These are phyloP conservation scores for Carex littledalei DNA, from an alignment of 176 grass and related monocot species.

Conservation along the genomic window DNA sequence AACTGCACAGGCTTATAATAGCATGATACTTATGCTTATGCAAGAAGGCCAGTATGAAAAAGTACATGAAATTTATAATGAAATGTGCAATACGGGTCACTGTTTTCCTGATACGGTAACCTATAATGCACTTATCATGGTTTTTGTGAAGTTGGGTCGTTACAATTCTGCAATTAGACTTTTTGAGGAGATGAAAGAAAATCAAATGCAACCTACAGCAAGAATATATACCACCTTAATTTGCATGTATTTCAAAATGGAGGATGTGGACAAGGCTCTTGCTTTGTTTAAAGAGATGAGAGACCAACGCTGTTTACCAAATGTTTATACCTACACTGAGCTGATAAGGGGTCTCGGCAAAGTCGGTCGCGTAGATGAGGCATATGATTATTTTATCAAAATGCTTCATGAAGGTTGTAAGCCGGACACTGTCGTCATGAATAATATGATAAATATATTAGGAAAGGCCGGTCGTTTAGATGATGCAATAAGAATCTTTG, in stretches of 20 bases:
- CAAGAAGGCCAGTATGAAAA: constrained; percentile 70
- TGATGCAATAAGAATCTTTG: constrained; percentile 74
- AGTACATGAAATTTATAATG: constrained; percentile 87
- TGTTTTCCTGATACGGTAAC: constrained; percentile 85
- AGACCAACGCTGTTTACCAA: constrained; percentile 50
- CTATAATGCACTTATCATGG: constrained; percentile 59
- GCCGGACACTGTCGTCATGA: constrained; percentile 67
- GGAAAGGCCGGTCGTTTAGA: constrained; percentile 62
- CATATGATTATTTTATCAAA: constrained; percentile 67
- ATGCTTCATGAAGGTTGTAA: constrained; percentile 81
- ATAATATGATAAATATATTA: constrained; percentile 96
- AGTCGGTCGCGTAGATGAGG: constrained; percentile 68
- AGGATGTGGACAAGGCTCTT: constrained; percentile 67
- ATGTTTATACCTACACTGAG: constrained; percentile 94
- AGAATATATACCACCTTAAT: constrained; percentile 97
- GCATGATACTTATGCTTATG: constrained; percentile 85
- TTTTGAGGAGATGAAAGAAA: constrained; percentile 89
- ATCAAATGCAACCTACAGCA: constrained; percentile 63
- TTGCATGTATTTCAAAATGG: constrained; percentile 54
- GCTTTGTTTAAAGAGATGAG: constrained; percentile 74
- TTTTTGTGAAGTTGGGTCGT: constrained; percentile 63
- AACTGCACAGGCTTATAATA: constrained; percentile 67
- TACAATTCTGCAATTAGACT: constrained; percentile 54
- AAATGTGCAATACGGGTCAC: constrained; percentile 79
- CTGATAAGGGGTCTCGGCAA: constrained; percentile 86